These are phyloP conservation scores for Hypoxylon sp. DNA, from an alignment of 2,329 filamentous ascomycete genomes.

Conservation along the genomic window DNA sequence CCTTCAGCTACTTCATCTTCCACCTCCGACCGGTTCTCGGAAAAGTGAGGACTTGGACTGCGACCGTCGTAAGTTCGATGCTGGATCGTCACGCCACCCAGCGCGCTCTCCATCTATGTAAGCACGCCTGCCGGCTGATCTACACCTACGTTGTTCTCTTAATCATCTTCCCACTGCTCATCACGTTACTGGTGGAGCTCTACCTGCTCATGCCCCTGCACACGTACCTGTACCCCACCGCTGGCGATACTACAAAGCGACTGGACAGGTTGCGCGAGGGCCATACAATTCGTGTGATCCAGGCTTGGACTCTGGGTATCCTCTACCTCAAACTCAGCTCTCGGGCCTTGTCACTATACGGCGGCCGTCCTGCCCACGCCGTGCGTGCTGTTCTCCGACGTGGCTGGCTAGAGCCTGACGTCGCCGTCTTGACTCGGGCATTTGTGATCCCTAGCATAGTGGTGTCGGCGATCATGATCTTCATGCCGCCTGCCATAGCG, in stretches of 20 bases:
- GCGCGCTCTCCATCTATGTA: constrained; percentile 41
- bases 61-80: constrained; percentile 37
- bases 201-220: constrained; percentile 89
- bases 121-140: constrained; percentile 57
- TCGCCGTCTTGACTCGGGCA: constrained; percentile 79
- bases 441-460: constrained; percentile 80
- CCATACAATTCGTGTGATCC: constrained; percentile 85
- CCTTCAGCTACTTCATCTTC: constrained; percentile 67
- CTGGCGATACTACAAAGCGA: constrained; percentile 39
- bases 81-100: constrained; percentile 45
- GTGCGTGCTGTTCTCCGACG: constrained; percentile 75
- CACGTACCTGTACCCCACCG: constrained; percentile 68
- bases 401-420: constrained; percentile 82
- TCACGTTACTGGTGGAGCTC: constrained; percentile 82
- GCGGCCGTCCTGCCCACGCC: constrained; percentile 74
- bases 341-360: constrained; percentile 72
- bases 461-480: constrained; percentile 68
- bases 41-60: constrained; percentile 46
- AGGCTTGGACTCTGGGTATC: constrained; percentile 92
- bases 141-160: constrained; percentile 81
- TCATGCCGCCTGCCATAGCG: constrained; percentile 69
- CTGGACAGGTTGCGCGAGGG: constrained; percentile 44
- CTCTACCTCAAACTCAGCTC: constrained; percentile 85
- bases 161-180: constrained; percentile 81
- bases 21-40: constrained; percentile 55